phyloP scores from a whole-genome alignment of 768 basidiomycete genomes.

The Mycena metata region DNA sequence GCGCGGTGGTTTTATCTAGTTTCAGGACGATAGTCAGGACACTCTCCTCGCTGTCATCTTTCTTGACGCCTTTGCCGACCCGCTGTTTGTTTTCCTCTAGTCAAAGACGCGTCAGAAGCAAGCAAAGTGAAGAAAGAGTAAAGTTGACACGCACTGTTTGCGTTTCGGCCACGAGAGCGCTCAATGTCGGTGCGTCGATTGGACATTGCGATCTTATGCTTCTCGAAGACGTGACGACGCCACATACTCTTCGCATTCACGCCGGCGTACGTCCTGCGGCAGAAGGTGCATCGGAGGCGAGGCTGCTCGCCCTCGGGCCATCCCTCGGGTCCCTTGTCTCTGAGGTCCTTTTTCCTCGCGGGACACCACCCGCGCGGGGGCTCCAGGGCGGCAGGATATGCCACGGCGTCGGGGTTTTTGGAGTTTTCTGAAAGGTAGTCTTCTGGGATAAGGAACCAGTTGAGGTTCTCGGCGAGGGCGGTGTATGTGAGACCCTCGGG shows the following conservation, averaged over 20 bases:
- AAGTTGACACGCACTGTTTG: slow-evolving; percentile 67
- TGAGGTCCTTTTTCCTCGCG: slow-evolving; percentile 85
- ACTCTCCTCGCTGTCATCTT: slow-evolving; percentile 27
- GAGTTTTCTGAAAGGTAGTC: slow-evolving; percentile 70
- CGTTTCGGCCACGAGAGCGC: slow-evolving; percentile 71
- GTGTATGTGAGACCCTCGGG: slow-evolving; percentile 80
- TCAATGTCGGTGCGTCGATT: slow-evolving; percentile 83
- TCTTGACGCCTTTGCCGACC: slow-evolving; percentile 25
- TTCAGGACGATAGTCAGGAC: slow-evolving; percentile 31
- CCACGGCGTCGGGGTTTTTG: slow-evolving; percentile 65
- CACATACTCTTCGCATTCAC: slow-evolving; percentile 95
- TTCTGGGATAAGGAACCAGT: slow-evolving; percentile 82
- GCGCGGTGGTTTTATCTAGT: slow-evolving; percentile 3
- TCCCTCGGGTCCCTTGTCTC: slow-evolving; percentile 74
- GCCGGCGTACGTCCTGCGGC: slow-evolving; percentile 85
- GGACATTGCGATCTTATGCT: slow-evolving; percentile 92
- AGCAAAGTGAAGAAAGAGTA: slow-evolving; percentile 2
- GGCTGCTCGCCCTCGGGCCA: slow-evolving; percentile 90
- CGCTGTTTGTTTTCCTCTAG: slow-evolving; percentile 68
- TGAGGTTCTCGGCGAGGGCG: slow-evolving; percentile 78
- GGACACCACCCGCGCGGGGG: slow-evolving; percentile 91
- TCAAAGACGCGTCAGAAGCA: slow-evolving; percentile 38
- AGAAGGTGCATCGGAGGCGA: slow-evolving; percentile 85
- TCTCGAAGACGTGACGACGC: slow-evolving; percentile 89
- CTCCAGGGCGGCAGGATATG: slow-evolving; percentile 83